Percentiles rank a stretch among this genome's conserved stretches.
phyloP scores from a whole-genome alignment of 768 basidiomycete genomes.

The Serpula lacrymans region DNA sequence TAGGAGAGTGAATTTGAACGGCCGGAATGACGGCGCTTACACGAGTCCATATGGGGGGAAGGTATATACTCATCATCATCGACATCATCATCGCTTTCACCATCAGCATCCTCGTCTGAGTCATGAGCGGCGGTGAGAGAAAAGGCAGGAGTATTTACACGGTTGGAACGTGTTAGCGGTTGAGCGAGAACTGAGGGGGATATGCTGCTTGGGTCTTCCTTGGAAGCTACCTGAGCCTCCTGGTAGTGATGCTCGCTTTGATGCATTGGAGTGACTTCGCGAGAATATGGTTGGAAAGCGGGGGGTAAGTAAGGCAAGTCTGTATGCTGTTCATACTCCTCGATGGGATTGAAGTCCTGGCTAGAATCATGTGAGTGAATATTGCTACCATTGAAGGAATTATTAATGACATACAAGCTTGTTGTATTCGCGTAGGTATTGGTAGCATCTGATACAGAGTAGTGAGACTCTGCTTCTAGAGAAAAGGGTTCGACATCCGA shows the following conservation, averaged over 20 bases:
- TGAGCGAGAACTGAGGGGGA: too few relatives aligned
- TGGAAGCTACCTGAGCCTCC: too few relatives aligned
- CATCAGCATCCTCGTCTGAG: constrained; percentile 28
- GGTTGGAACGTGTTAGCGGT: constrained; percentile 11
- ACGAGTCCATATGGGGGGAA: constrained; percentile 28
- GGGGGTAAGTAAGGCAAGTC: not conserved
- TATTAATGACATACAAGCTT: not conserved
- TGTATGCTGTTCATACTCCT: not conserved
- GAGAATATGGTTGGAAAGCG: not conserved
- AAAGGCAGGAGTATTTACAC: too few relatives aligned
- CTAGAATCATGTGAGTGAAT: constrained; percentile 1
- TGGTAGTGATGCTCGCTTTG: too few relatives aligned
- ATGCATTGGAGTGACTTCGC: not conserved
- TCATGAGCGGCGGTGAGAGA: constrained; percentile 6
- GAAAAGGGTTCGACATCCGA: constrained; percentile 22
- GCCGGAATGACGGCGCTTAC: constrained; percentile 29
- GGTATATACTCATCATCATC: constrained; percentile 47
- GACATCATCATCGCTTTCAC: constrained; percentile 36
- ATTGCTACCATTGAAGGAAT: not conserved
- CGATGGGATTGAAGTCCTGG: constrained; percentile 12
- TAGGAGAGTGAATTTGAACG: constrained; percentile 1
- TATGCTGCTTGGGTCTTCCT: too few relatives aligned
- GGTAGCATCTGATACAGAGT: not conserved
- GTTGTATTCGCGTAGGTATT: too few relatives aligned
- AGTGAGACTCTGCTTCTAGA: not conserved